Base-by-base conservation (phyloP, 495 filamentous ascomycete species). In the Darksidea phi region DNA sequence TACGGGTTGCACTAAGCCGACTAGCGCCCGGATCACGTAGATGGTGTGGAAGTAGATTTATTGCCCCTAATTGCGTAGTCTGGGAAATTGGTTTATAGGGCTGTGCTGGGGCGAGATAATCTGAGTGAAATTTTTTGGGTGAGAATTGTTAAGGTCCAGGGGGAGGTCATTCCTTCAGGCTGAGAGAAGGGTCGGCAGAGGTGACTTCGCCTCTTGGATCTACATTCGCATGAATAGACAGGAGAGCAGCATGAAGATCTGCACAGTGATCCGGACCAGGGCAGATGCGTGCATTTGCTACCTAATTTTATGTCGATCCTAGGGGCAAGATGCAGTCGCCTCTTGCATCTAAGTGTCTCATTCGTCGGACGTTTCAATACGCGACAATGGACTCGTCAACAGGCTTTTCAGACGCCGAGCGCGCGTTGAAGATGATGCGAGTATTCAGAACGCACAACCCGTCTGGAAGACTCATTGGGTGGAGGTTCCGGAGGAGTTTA, bases 401-500 rank as follows among this genome's bases (percentile, higher is more conserved):
- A 32, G 3, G 28, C 28, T 4, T 32, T 32, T 32, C 3, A 32
- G 10, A 32, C 10, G 28, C 4, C 4, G 28, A 10, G 28, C 10
- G 28, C 4, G 41, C 6, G 5, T 15, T 43, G 13, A 15, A 43
- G 18, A 20, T 20, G 15, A 20, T n/a, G 5, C 41, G 41, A 43
- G 41, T 13, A n/a, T 15, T 13, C 15, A 15, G 15, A 43, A 20
- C 41, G 41, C 13, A 38, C 36, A 43, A 43, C 13, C 10, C 4
- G 41, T 6, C 41, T 13, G 41, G 15, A 43, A 15, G 13, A 13
- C 4, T 43, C 15, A 15, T 43, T 4, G 28, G 4, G 41, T 43
- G 6, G 15, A n/a, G 41, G 4, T 3, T 43, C 41, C 18, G 18
- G 41, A 43, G 41, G 34, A 5, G 23, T 18, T 61, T 70, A 87